A percentile compares a stretch with the other conserved stretches of the same genome.
Evolutionary conservation across 2,329 filamentous ascomycete genomes (phyloP).

Genomic region (Monosporascus sp.): DNA sequence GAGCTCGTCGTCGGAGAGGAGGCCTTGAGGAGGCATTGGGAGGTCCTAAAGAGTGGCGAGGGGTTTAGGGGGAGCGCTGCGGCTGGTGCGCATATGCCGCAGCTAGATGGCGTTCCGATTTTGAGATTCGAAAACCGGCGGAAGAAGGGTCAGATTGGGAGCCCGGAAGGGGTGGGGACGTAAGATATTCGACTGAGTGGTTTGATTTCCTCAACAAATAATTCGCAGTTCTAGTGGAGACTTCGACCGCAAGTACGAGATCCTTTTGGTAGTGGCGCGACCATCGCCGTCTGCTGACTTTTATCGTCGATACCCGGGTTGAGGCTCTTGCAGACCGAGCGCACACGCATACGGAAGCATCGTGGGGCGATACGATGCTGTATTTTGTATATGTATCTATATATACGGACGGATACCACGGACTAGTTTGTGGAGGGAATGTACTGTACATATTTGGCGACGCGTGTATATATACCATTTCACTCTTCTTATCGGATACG

Average conservation of each 20-base stretch:
- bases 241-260: no score
- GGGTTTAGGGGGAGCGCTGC: constrained; percentile 1
- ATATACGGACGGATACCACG: background rate
- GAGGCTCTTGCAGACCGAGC: no score
- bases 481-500: background rate
- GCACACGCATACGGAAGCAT: background rate
- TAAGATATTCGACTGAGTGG: background rate
- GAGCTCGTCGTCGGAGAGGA: constrained; percentile 63
- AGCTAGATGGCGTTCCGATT: constrained; percentile 6
- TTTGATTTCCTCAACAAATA: no score
- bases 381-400: background rate
- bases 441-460: background rate
- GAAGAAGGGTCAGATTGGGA: constrained; percentile 2
- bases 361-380: background rate
- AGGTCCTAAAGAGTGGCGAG: constrained; percentile 43
- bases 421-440: background rate
- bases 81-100: background rate
- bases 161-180: background rate
- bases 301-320: no score
- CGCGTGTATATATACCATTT: background rate
- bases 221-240: no score
- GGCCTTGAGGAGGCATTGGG: constrained; percentile 60
- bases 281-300: no score
- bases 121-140: constrained; percentile 15
- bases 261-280: no score